Evolutionary conservation across 1,139 yeast genomes (phyloP).

Genomic region (Debaryomyces psychrophilus): DNA sequence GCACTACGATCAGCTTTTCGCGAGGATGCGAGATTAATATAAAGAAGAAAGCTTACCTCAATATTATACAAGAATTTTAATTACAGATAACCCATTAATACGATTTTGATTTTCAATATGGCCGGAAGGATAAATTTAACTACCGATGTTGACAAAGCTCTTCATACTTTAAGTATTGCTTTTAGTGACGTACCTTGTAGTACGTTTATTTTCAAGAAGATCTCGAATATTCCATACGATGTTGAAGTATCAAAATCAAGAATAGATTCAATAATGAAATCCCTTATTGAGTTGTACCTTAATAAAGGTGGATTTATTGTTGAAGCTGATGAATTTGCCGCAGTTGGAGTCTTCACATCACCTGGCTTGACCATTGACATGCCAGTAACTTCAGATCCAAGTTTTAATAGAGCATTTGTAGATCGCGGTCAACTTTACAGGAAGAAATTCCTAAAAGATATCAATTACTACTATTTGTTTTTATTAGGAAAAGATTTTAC

Average conservation of each 20-base stretch:
- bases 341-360: background rate
- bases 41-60: too few species aligned
- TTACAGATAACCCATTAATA: background rate
- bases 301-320: background rate
- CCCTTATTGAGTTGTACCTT: background rate
- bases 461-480: background rate
- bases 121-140: background rate
- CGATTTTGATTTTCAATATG: background rate
- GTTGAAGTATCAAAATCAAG: background rate
- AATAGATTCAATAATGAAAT: background rate
- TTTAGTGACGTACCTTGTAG: background rate
- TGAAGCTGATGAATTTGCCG: background rate
- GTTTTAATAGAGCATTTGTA: background rate
- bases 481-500: background rate
- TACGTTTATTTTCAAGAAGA: background rate
- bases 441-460: background rate
- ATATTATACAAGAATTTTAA: background rate
- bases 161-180: background rate
- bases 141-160: background rate
- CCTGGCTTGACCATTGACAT: background rate
- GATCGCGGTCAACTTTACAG: background rate
- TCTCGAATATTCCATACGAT: background rate
- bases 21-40: too few species aligned
- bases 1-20: background rate
- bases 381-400: background rate